Conservation (phyloP, 106 monocot species). For the Dendrobium nobile region DNA sequence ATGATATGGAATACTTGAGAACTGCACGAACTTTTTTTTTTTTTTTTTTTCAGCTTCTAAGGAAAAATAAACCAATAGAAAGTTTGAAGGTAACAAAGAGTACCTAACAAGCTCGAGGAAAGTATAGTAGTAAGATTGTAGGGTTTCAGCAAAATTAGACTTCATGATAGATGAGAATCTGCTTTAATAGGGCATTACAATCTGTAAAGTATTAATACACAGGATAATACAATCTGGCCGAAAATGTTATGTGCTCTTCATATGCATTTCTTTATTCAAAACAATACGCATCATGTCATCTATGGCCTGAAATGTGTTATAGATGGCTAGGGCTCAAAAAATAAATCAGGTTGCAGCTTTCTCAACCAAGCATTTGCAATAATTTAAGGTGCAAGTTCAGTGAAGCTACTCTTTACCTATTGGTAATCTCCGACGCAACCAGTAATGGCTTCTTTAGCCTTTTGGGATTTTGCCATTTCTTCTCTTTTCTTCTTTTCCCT, state of each 20-base stretch:
- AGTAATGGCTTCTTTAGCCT: constrained; percentile 51
- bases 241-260: not conserved
- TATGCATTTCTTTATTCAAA: too few species aligned
- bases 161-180: not conserved
- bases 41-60: too few species aligned
- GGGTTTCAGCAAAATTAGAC: not conserved
- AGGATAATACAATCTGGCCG: not conserved
- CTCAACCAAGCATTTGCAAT: not conserved
- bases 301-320: not conserved
- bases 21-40: too few species aligned
- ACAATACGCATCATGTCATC: not conserved
- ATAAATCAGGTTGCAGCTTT: not conserved
- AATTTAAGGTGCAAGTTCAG: not conserved
- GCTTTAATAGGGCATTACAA: not conserved
- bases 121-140: too few species aligned
- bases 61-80: too few species aligned
- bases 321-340: not conserved
- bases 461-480: constrained; percentile 42
- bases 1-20: too few species aligned
- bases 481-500: constrained; percentile 79
- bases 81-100: not conserved
- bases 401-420: constrained; percentile 17
- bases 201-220: not conserved
- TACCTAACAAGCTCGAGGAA: not conserved
- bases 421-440: constrained; percentile 37